phyloP scores from a whole-genome alignment of 306 rosid species.

The Amphicarpaea edgeworthii region DNA sequence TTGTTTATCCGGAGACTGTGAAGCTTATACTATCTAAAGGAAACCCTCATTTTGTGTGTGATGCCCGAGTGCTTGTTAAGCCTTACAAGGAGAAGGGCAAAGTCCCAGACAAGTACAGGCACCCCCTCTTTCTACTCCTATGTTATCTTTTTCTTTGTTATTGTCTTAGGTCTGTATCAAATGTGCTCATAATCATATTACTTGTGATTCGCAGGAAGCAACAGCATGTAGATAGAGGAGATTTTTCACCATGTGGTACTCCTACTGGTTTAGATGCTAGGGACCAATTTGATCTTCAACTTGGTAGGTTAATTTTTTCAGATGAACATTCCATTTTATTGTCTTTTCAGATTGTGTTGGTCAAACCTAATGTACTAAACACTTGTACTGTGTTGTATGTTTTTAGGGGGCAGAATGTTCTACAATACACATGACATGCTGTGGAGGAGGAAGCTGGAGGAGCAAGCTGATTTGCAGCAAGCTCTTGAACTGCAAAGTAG shows the following conservation, averaged over 20 bases:
- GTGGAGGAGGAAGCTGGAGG: conserved; percentile 93
- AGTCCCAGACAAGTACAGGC: conserved; percentile 96
- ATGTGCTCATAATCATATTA: conserved; percentile 19
- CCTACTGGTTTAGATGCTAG: conserved; percentile 85
- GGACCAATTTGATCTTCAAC: conserved; percentile 86
- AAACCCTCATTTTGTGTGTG: conserved; percentile 98
- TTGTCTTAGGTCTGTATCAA: neutral
- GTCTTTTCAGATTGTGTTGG: neutral
- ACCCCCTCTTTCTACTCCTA: conserved; percentile 38
- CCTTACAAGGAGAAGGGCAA: conserved; percentile 99
- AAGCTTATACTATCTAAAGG: conserved; percentile 93
- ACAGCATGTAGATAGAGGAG: conserved; percentile 85
- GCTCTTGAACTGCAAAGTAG: conserved; percentile 90
- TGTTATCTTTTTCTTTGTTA: neutral
- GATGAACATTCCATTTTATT: neutral
- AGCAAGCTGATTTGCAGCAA: conserved; percentile 91
- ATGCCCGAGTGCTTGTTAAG: conserved; percentile 96
- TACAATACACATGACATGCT: conserved; percentile 83
- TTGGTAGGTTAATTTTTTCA: conserved; percentile 58
- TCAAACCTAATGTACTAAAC: neutral
- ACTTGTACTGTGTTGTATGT: neutral
- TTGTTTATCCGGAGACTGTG: conserved; percentile 90
- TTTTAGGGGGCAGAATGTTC: conserved; percentile 78
- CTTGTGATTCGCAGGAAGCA: conserved; percentile 72
- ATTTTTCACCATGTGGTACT: conserved; percentile 91